Percentiles rank a stretch among this genome's conserved stretches.
phyloP scores from a whole-genome alignment of 495 filamentous ascomycete genomes.

The Peziza echinospora region DNA sequence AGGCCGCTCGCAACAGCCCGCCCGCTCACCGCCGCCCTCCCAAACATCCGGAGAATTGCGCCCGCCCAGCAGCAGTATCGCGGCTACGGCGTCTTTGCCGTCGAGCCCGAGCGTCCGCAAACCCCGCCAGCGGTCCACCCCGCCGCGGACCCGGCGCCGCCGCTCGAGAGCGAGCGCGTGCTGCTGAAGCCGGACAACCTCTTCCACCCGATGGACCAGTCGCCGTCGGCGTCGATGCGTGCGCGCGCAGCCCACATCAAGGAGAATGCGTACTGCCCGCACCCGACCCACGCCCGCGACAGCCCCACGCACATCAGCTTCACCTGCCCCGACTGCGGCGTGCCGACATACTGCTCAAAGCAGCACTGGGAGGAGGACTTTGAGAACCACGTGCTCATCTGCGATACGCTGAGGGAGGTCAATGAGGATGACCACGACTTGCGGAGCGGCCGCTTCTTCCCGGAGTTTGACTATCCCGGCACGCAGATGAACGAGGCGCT shows the following conservation, averaged over 20 bases:
- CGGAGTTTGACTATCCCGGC: slow-evolving; percentile 78
- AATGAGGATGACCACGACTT: slow-evolving; percentile 98
- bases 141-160: neutral
- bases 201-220: slow-evolving; percentile 76
- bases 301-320: slow-evolving; percentile 64
- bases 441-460: slow-evolving; percentile 70
- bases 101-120: neutral
- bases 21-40: neutral
- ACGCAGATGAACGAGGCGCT: slow-evolving; percentile 75
- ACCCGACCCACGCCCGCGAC: slow-evolving; percentile 57
- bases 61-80: neutral
- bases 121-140: neutral
- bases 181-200: slow-evolving; percentile 62
- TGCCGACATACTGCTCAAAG: slow-evolving; percentile 80
- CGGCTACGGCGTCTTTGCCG: neutral
- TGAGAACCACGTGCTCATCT: slow-evolving; percentile 74
- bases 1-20: neutral
- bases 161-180: slow-evolving; percentile 12
- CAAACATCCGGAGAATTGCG: neutral
- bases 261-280: slow-evolving; percentile 76
- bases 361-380: slow-evolving; percentile 91
- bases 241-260: slow-evolving; percentile 70
- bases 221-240: slow-evolving; percentile 66
- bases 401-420: slow-evolving; percentile 70
- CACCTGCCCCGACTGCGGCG: slow-evolving; percentile 91